Evolutionary conservation across 2,329 filamentous ascomycete species (phyloP), one percentile per base, ranked within the genome.

Genomic region (Apiospora arundinis): DNA sequence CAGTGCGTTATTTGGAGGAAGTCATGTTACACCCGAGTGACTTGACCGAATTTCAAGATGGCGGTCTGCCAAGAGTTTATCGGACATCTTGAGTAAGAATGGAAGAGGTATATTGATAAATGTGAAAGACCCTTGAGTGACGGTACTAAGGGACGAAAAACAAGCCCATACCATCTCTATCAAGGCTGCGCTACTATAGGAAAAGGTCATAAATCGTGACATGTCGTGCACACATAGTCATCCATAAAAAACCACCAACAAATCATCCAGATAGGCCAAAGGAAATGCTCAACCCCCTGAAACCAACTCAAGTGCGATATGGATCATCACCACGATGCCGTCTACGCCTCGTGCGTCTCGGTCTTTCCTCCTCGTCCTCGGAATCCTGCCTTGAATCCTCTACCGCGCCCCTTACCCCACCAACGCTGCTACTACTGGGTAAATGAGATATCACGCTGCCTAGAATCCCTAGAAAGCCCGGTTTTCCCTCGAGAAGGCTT

Each of bases 391-490:
- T 46, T 23, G 40, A 16, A 25, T 67, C 65, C 25, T 45, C n/a
- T 12, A 67, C 65, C 65, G 42, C 65, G 1, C 40, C 40, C 42
- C 65, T 67, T 16, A 18, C 65, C 25, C 65, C 65, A 18, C 9
- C 40, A 16, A 3, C 42, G 11, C 42, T 16, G 18, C 14, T 23
- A 8, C 40, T 21, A 4, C 14, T 69, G 32, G 67, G 48, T n/a
- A 70, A 48, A 48, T 63, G 23, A 21, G 52, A 37, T 14, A 74
- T 68, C 2, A 73, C 67, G 37, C 68, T 68, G 28, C 72, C 69
- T 12, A 74, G 37, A 2, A 74, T 21, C 1, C 72, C 72, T 52
- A 72, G 67, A 67, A 65, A 71, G 18, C 69, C 70, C 16, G 69
- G 25, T 42, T 69, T 67, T 1, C 73, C 71, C 52, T 74, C 69